A percentile compares a stretch with the other conserved stretches of the same genome.
These are phyloP conservation scores for Yamadazyma epiphylla DNA, from an alignment of 1,139 yeast species.

Conservation along the genomic window DNA sequence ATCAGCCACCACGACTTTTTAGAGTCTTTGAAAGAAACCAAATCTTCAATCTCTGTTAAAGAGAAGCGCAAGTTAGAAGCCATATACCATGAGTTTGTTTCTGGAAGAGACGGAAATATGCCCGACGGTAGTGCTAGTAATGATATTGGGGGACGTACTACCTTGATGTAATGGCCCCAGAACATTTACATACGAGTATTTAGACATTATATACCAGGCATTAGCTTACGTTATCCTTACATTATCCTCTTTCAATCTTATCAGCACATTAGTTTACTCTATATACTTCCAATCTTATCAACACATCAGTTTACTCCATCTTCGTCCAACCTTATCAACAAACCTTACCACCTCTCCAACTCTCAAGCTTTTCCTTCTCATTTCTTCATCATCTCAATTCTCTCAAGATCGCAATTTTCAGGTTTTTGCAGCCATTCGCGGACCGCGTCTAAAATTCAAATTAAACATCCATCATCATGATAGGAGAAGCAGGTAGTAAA, in stretches of 20 bases:
- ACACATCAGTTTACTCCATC: no score
- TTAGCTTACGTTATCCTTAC: no score
- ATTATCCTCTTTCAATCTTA: no score
- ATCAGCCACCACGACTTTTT: constrained; percentile 55
- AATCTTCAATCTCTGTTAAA: constrained; percentile 76
- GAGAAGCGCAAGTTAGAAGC: constrained; percentile 61
- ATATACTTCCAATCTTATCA: background rate
- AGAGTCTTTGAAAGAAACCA: constrained; percentile 71
- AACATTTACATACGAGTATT: background rate
- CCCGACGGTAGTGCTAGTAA: constrained; percentile 81
- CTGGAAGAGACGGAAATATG: constrained; percentile 84
- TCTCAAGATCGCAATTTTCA: no score
- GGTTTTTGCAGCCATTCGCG: no score
- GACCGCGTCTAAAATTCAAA: no score
- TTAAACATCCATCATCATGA: no score
- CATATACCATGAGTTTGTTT: constrained; percentile 71
- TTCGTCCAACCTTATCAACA: background rate
- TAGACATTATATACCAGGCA: background rate
- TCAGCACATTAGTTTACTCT: no score
- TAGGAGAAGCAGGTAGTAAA: constrained; percentile 84
- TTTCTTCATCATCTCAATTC: no score
- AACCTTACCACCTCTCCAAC: no score
- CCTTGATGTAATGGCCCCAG: constrained; percentile 66
- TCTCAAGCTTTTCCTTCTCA: no score
- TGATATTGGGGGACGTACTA: constrained; percentile 82